phyloP scores from a whole-genome alignment of 495 filamentous ascomycete species.

The Podospora anserina region DNA sequence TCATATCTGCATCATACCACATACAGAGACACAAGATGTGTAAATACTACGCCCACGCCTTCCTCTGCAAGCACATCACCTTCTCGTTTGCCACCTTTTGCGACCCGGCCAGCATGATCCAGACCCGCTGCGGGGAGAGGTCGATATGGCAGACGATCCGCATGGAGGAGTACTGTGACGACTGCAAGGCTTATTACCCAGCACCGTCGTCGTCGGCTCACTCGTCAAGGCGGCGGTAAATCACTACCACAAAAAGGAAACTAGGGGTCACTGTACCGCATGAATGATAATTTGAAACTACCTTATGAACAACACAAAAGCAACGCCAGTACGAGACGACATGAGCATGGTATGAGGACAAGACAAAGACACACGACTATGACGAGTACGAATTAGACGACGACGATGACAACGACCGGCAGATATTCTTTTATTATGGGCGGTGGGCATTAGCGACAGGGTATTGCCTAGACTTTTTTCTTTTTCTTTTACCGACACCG shows the following conservation, averaged over 20 bases:
- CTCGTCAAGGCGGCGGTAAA: background rate
- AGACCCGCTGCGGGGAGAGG: constrained; percentile 29
- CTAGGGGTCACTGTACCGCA: too few relatives aligned
- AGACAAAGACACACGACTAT: too few relatives aligned
- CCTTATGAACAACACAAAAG: background rate
- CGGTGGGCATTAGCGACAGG: too few relatives aligned
- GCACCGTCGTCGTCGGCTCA: background rate
- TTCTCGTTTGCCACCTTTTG: constrained; percentile 33
- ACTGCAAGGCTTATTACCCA: constrained; percentile 20
- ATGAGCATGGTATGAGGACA: background rate
- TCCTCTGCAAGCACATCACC: constrained; percentile 29
- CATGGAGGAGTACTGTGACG: constrained; percentile 30
- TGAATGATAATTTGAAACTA: too few relatives aligned
- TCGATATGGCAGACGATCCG: constrained; percentile 34
- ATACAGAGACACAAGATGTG: constrained; percentile 28
- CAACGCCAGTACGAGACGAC: background rate
- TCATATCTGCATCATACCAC: background rate
- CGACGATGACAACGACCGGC: too few relatives aligned
- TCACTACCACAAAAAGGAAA: too few relatives aligned
- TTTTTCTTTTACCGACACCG: too few relatives aligned
- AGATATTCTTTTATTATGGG: too few relatives aligned
- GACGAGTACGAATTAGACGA: too few relatives aligned
- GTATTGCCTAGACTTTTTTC: too few relatives aligned
- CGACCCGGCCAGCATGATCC: constrained; percentile 28
- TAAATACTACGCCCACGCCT: constrained; percentile 34